Percentiles rank a stretch among this genome's conserved stretches.
Evolutionary conservation across 179 eudicot genomes (phyloP).

Genomic region (Corrigiola litoralis): DNA sequence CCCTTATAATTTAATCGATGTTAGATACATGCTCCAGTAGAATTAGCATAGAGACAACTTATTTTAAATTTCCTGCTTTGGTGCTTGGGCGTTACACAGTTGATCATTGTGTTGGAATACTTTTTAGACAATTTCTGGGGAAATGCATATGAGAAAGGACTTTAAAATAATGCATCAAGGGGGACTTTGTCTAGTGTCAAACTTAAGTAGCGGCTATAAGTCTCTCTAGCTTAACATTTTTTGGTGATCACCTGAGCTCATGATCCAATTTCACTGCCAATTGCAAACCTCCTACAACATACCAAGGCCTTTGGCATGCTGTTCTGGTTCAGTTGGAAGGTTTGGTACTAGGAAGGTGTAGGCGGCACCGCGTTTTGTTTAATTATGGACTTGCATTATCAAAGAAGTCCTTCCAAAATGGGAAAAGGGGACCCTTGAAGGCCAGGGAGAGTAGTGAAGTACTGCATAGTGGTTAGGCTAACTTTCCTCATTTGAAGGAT

Average conservation of each 20-base stretch:
- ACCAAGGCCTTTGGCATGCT: background rate
- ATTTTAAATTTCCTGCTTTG: constrained; percentile 3
- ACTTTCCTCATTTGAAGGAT: constrained; percentile 22
- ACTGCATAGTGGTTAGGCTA: constrained; percentile 20
- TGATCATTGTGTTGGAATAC: constrained; percentile 26
- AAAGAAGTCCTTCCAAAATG: constrained; percentile 4
- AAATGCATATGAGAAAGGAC: background rate
- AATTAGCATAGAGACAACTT: constrained; percentile 5
- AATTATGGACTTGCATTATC: background rate
- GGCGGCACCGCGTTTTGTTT: background rate
- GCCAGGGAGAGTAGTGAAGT: constrained; percentile 1
- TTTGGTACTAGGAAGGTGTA: too few species aligned
- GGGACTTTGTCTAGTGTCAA: background rate
- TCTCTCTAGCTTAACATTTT: background rate
- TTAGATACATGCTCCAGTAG: constrained; percentile 19
- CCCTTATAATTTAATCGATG: background rate
- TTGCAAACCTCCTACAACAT: background rate
- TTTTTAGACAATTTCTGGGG: constrained; percentile 17
- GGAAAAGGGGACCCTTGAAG: background rate
- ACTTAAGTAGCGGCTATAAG: background rate
- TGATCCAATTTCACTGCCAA: too few species aligned
- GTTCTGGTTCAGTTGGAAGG: too few species aligned
- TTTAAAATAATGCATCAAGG: background rate
- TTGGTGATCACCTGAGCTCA: background rate
- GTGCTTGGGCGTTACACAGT: background rate